These are phyloP conservation scores for Tetrapisispora phaffii DNA, from an alignment of 805 yeast genomes.

Conservation along the genomic window DNA sequence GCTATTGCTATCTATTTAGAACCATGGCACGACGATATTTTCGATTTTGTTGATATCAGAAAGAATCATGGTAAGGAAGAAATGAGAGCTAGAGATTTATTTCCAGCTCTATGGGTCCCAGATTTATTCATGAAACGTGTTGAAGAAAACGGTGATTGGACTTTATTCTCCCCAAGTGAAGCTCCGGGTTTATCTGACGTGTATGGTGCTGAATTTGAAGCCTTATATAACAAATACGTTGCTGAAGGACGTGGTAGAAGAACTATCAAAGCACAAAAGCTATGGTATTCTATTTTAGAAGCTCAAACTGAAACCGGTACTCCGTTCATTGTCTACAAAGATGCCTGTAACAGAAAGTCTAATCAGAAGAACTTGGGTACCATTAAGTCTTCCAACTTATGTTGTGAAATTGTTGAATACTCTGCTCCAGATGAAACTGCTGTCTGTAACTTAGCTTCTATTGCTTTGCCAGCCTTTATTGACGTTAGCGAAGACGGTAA, in stretches of 20 bases:
- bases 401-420: slow-evolving; percentile 88
- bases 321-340: slow-evolving; percentile 88
- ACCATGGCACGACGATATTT: slow-evolving; percentile 92
- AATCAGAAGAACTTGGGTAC: slow-evolving; percentile 87
- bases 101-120: slow-evolving; percentile 87
- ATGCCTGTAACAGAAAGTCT: slow-evolving; percentile 73
- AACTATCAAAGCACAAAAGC: slow-evolving; percentile 72
- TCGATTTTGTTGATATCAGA: slow-evolving; percentile 73
- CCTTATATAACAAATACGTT: slow-evolving; percentile 63
- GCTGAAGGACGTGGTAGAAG: slow-evolving; percentile 41
- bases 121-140: slow-evolving; percentile 89
- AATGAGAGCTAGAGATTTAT: slow-evolving; percentile 80
- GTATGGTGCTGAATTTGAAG: slow-evolving; percentile 73
- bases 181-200: slow-evolving; percentile 76
- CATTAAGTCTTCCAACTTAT: slow-evolving; percentile 83
- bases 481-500: slow-evolving; percentile 33
- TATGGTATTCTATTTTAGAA: slow-evolving; percentile 80
- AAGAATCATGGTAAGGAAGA: slow-evolving; percentile 95
- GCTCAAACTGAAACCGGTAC: slow-evolving; percentile 94
- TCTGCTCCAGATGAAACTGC: slow-evolving; percentile 85
- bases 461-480: slow-evolving; percentile 75
- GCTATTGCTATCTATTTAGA: slow-evolving; percentile 88
- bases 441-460: slow-evolving; percentile 85
- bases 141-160: slow-evolving; percentile 71
- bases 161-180: slow-evolving; percentile 76